Percentiles rank a stretch among this genome's conserved stretches.
Evolutionary conservation across 148 eudicot genomes (phyloP).

Genomic region (Dysphania ambrosioides): DNA sequence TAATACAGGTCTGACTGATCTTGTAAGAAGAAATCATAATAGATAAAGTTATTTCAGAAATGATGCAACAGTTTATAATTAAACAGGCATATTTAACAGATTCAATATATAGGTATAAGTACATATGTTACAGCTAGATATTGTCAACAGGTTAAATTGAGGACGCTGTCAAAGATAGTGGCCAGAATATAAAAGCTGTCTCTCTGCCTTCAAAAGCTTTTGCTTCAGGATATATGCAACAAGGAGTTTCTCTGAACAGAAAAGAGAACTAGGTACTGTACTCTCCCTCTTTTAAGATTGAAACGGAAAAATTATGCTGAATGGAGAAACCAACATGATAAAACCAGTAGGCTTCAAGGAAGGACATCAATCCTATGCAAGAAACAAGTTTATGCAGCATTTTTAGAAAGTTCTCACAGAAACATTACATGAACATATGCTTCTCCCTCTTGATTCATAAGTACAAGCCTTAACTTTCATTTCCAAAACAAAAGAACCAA

Average conservation of each 20-base stretch:
- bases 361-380: not conserved
- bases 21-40: not conserved
- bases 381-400: not conserved
- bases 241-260: not conserved
- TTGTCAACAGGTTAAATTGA: not conserved
- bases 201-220: not conserved
- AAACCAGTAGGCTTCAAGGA: not conserved
- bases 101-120: not conserved
- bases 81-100: not conserved
- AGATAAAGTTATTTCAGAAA: constrained; percentile 2
- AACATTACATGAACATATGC: not conserved
- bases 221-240: not conserved
- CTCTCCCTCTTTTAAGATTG: not conserved
- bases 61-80: not conserved
- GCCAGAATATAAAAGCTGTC: not conserved
- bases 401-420: not conserved
- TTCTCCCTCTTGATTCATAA: not conserved
- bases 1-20: not conserved
- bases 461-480: not conserved
- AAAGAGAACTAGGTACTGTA: not conserved
- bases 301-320: not conserved
- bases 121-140: not conserved
- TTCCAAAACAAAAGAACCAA: not conserved
- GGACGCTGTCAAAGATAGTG: not conserved
- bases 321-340: not conserved